Conservation (phyloP, 2,329 filamentous ascomycete genomes). For the Akanthomyces dipterigenus region DNA sequence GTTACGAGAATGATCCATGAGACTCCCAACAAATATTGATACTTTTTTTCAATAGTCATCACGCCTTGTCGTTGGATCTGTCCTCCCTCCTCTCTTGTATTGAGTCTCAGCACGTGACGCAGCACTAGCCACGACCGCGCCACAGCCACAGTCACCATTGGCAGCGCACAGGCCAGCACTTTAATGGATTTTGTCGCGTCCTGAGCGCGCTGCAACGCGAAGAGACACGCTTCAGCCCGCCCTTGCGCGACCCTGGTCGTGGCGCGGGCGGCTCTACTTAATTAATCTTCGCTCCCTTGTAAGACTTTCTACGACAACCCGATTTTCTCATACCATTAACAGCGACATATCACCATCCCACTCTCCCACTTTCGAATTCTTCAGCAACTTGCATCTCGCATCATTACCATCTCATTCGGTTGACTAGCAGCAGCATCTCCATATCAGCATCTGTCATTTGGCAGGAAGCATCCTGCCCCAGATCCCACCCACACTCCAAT, state of each 20-base stretch:
- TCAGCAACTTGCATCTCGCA: not conserved
- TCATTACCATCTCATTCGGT: not conserved
- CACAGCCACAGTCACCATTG: not conserved
- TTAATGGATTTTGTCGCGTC: constrained; percentile 24
- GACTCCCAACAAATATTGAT: not conserved
- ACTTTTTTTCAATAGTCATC: not conserved
- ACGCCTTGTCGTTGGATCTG: not conserved
- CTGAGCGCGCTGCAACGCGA: constrained; percentile 27
- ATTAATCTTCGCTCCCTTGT: constrained; percentile 1
- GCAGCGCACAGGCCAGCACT: constrained; percentile 20
- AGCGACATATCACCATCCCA: not conserved
- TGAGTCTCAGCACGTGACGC: not conserved
- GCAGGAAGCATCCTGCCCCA: constrained; percentile 7
- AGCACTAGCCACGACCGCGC: not conserved
- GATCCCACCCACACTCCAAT: constrained; percentile 13
- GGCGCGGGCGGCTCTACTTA: constrained; percentile 19
- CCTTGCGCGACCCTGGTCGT: constrained; percentile 11
- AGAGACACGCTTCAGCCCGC: constrained; percentile 8
- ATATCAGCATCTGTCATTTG: not conserved
- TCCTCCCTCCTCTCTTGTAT: not conserved
- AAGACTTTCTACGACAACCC: not conserved
- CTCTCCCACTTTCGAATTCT: not conserved
- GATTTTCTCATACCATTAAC: not conserved
- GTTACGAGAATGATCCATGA: not conserved
- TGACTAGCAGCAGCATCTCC: not conserved